Conservation (phyloP, 192 early-diverging fungal genomes). For the Glomus cerebriforme region DNA sequence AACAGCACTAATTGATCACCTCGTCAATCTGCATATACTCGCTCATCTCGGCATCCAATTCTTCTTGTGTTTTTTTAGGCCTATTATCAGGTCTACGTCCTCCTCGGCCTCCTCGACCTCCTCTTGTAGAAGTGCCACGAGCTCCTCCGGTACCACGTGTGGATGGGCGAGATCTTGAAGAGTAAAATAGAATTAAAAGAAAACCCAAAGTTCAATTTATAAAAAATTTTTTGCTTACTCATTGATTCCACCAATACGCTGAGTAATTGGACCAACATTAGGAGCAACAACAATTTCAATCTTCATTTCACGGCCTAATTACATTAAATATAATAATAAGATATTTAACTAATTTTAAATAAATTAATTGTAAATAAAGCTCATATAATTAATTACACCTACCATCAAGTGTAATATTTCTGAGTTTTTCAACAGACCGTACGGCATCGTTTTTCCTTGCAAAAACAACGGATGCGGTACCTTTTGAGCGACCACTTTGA, state of each 20-base stretch:
- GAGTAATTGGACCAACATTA: constrained; percentile 38
- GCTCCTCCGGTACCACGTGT: constrained; percentile 34
- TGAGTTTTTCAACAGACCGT: constrained; percentile 49
- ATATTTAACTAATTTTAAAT: background rate
- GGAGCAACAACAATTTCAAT: constrained; percentile 53
- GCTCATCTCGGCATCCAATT: constrained; percentile 52
- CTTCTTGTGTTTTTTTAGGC: constrained; percentile 45
- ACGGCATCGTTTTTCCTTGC: constrained; percentile 48
- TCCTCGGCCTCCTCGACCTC: constrained; percentile 41
- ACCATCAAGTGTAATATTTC: constrained; percentile 55
- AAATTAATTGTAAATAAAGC: background rate
- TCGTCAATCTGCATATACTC: constrained; percentile 55
- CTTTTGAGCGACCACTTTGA: constrained; percentile 53
- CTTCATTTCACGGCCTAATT: constrained; percentile 45
- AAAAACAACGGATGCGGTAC: constrained; percentile 51
- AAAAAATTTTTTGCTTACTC: constrained; percentile 32
- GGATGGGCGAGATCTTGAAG: constrained; percentile 31
- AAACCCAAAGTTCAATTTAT: background rate
- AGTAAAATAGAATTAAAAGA: background rate
- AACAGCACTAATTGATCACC: background rate
- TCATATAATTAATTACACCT: background rate
- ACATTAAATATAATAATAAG: constrained; percentile 2
- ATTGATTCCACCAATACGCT: constrained; percentile 34
- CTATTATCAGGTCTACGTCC: constrained; percentile 36
- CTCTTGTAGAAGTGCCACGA: constrained; percentile 40